A percentile compares a stretch with the other conserved stretches of the same genome.
phyloP scores from a whole-genome alignment of 441 rosid species.

The Adansonia gregorii region DNA sequence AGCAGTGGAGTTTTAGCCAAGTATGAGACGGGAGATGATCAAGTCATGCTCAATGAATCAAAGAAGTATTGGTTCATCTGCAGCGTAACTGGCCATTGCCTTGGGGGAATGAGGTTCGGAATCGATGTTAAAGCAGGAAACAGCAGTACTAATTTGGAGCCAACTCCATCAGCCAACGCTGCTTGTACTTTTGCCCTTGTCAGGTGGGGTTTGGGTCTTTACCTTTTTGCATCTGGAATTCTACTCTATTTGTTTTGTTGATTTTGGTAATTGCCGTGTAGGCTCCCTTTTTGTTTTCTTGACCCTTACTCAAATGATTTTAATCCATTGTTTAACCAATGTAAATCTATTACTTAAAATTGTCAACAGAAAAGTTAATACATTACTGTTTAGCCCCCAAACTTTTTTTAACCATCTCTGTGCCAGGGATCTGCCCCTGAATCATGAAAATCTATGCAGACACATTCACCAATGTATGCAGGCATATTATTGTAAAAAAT shows the following conservation, averaged over 20 bases:
- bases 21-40: conserved; percentile 51
- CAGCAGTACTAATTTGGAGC: conserved; percentile 11
- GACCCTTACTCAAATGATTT: neutral
- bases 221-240: conserved; percentile 11
- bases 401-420: neutral
- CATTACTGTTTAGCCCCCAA: too few relatives aligned
- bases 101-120: conserved; percentile 63
- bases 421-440: neutral
- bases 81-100: conserved; percentile 51
- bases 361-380: neutral
- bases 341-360: too few relatives aligned
- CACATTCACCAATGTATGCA: neutral
- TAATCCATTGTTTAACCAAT: neutral
- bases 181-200: conserved; percentile 1
- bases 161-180: conserved; percentile 31
- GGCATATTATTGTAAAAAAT: neutral
- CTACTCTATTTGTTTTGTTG: conserved; percentile 22
- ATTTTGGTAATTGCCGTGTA: neutral
- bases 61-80: conserved; percentile 60
- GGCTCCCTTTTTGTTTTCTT: neutral
- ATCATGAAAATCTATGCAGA: too few relatives aligned
- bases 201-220: conserved; percentile 25
- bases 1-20: conserved; percentile 50
- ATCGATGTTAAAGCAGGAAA: conserved; percentile 33
- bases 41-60: conserved; percentile 36